Evolutionary conservation across 257 asterid genomes (phyloP).

Genomic region (Penstemon davidsonii): DNA sequence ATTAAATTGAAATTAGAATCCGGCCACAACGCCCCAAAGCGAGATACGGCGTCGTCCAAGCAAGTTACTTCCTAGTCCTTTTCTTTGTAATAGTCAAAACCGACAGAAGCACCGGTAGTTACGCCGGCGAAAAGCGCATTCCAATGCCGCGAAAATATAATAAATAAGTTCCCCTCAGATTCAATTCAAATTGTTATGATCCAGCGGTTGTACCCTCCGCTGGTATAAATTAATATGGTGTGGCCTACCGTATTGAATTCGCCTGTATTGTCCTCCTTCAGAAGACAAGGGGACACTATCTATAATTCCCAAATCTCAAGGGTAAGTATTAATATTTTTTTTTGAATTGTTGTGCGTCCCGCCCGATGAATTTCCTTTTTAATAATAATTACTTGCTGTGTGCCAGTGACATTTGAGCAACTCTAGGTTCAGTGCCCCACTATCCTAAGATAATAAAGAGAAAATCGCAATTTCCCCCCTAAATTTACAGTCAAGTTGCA

Average conservation of each 20-base stretch:
- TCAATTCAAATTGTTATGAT: conserved; percentile 1
- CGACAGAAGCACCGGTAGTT: too few species aligned
- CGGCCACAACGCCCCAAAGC: too few species aligned
- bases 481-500: too few species aligned
- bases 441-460: not conserved
- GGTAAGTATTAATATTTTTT: not conserved
- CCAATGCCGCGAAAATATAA: too few species aligned
- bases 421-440: conserved; percentile 31
- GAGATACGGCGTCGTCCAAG: too few species aligned
- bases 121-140: too few species aligned
- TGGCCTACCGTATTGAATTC: conserved; percentile 40
- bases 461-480: too few species aligned
- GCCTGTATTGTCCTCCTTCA: conserved; percentile 22
- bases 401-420: conserved; percentile 18
- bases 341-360: conserved; percentile 22
- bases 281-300: conserved; percentile 47
- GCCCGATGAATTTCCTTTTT: conserved; percentile 29
- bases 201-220: conserved; percentile 22
- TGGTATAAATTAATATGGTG: conserved; percentile 20
- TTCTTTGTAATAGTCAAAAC: too few species aligned
- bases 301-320: conserved; percentile 50
- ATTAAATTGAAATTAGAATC: too few species aligned
- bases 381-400: conserved; percentile 4
- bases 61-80: too few species aligned
- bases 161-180: not conserved